These are phyloP conservation scores for Aspergillus heteromorphus DNA, from an alignment of 495 filamentous ascomycete genomes.

Conservation along the genomic window DNA sequence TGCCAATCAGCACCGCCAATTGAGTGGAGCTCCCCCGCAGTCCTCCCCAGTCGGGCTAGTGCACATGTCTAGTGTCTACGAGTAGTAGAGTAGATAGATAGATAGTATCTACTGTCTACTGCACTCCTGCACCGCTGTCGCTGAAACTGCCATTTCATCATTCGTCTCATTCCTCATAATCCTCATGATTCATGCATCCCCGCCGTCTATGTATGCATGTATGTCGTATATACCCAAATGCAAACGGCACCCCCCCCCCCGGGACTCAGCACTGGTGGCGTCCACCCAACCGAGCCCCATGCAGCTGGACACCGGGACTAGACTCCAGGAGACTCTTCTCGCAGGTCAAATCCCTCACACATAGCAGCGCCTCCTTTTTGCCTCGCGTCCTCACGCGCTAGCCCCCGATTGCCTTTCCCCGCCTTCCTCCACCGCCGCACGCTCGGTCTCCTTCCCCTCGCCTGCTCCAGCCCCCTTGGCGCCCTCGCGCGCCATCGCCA, in stretches of 20 bases:
- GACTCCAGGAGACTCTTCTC: neutral
- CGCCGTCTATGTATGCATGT: neutral
- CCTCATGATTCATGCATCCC: neutral
- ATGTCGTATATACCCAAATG: too few species aligned
- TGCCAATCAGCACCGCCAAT: too few species aligned
- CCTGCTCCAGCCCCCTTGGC: constrained; percentile 5
- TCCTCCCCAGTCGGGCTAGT: too few species aligned
- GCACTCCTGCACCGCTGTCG: too few species aligned
- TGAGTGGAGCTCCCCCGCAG: too few species aligned
- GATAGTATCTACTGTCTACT: too few species aligned
- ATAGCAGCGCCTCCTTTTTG: constrained; percentile 1
- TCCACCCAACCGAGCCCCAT: neutral
- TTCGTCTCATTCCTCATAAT: neutral
- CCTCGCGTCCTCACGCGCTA: neutral
- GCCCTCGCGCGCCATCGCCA: constrained; percentile 52
- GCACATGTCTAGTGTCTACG: too few species aligned
- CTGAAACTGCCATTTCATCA: too few species aligned
- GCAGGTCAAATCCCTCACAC: constrained; percentile 1
- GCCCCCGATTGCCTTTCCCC: neutral
- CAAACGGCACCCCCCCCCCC: neutral
- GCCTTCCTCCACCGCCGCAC: neutral
- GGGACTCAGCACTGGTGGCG: neutral
- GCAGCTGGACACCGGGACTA: neutral
- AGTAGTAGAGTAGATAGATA: too few species aligned
- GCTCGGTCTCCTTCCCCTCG: constrained; percentile 4